Base-by-base conservation (phyloP, 305 asterid genomes). In the Fraxinus floribunda region DNA sequence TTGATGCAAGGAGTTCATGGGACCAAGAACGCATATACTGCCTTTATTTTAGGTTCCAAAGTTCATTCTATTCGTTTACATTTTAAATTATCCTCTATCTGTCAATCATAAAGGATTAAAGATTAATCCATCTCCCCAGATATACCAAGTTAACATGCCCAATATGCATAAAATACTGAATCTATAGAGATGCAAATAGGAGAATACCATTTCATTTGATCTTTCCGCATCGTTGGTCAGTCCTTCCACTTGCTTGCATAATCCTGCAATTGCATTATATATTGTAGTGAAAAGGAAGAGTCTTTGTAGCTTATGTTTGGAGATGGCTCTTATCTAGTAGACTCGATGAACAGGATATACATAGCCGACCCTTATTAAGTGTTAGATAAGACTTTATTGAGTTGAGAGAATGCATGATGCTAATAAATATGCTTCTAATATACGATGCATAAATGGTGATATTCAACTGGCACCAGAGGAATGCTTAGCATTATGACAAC, bases 201-300 rank as follows among this genome's bases (percentile, higher is more conserved):
- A 11, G 74, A 76, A 75, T 88, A 96, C 98, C 99, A 93, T 87
- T 88, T 96, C 98, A 24, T 96, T 96, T 55, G 99, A 96, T 90
- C 94, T 88, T 77, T 96, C 98, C 30, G 91, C 94, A 77, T 92
- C 94, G 26, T 90, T 89, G 0, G 93, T 89, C 88, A 91, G 87
- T 64, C 88, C 92, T 81, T 92, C 97, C 91, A 94, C 88, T 82
- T 92, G 97, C 87, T 90, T 93, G 90, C 89, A 92, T 24, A 96
- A 72, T 73, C 94, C 99, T 96, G 91, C 90, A 89, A 70, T 70
- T 13, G 41, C 38, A 32, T 15, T 1, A 18, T 30, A 29, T 70
- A 70, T 11, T 6, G 9, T 32, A 70, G 8, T 70, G 22, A 30
- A 11, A 5, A 32, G 75, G 75, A 70, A 70, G 10, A 30, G 41